These are phyloP conservation scores for Nothophoma quercina DNA, from an alignment of 2,329 filamentous ascomycete species.

Conservation along the genomic window DNA sequence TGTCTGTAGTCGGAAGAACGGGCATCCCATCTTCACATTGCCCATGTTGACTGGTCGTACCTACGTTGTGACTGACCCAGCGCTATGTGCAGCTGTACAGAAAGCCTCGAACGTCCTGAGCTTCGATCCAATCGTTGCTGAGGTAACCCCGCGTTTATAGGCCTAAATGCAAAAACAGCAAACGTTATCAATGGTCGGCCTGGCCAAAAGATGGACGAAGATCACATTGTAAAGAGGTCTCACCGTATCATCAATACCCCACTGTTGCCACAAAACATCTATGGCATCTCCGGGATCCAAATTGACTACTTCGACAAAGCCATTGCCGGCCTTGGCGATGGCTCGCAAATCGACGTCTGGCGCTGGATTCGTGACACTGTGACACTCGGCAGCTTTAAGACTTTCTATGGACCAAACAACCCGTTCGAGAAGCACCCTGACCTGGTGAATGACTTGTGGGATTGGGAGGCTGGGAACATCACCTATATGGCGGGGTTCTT, in stretches of 20 bases:
- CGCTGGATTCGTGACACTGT: conserved; percentile 37
- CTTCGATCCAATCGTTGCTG: conserved; percentile 54
- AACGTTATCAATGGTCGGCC: conserved; percentile 36
- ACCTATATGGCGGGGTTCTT: conserved; percentile 41
- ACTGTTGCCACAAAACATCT: conserved; percentile 39
- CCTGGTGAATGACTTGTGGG: conserved; percentile 53
- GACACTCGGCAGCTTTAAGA: conserved; percentile 50
- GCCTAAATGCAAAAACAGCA: conserved; percentile 40
- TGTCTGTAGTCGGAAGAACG: conserved; percentile 22
- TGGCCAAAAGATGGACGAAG: conserved; percentile 39
- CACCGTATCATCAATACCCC: conserved; percentile 49
- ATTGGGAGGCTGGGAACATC: conserved; percentile 49
- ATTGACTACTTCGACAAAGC: conserved; percentile 44
- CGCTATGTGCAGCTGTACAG: conserved; percentile 50
- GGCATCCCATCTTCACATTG: conserved; percentile 53
- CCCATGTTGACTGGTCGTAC: conserved; percentile 55
- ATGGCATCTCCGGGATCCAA: conserved; percentile 48
- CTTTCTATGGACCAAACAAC: conserved; percentile 56
- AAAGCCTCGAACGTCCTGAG: conserved; percentile 51
- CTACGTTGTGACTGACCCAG: conserved; percentile 56
- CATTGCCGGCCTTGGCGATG: conserved; percentile 27
- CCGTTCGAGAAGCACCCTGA: conserved; percentile 48
- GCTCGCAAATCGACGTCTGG: conserved; percentile 49
- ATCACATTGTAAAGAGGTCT: conserved; percentile 31
- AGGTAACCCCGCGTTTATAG: conserved; percentile 52